Base-by-base conservation (phyloP, 495 filamentous ascomycete genomes). In the Xeromyces bisporus region DNA sequence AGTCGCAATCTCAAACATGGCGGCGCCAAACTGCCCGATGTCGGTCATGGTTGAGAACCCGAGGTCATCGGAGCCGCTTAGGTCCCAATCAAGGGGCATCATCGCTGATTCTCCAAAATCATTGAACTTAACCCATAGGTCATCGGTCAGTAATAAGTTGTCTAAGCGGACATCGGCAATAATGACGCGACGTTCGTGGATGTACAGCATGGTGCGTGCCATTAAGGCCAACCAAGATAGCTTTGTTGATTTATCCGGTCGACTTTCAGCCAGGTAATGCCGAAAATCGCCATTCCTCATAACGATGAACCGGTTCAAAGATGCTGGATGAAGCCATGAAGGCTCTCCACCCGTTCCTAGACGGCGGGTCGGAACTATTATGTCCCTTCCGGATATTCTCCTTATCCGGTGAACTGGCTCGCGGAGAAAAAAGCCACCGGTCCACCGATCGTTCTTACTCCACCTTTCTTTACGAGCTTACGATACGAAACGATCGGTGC, bases 21-120 rank as follows among this genome's bases (percentile, higher is more conserved):
- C 31, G 7, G 15, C 15, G 15, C 31, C 31, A 12, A 33, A 33
- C 15, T 33, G 31, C 17, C 31, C 31, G 7, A 33, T 26, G 15
- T 33, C 31, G 7, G 31, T 33, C 17, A 23, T n/a, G 25, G 25
- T 24, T 14, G 31, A 33, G 11, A 14, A 31, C 13, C 29, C 29
- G 43, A 52, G 10, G 21, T 33, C 31, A 24, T 33, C 31, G 25
- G 15, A 12, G n/a, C 21, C 18, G 10, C 11, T 14, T 18, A 33
- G n/a, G 21, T 33, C 18, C 31, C 18, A 23, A 24, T 33, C 31
- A 11, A 33, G 31, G 11, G 31, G 31, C 17, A 33, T 23, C 17
- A 33, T 11, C 13, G 6, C n/a, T 26, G 31, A 26, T 26, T 33
- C 18, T 24, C 18, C 21, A 24, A 33, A 33, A 23, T 33, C 31